These are phyloP conservation scores for Backusella macrospora DNA, from an alignment of 192 early-diverging fungal genomes.

Conservation along the genomic window DNA sequence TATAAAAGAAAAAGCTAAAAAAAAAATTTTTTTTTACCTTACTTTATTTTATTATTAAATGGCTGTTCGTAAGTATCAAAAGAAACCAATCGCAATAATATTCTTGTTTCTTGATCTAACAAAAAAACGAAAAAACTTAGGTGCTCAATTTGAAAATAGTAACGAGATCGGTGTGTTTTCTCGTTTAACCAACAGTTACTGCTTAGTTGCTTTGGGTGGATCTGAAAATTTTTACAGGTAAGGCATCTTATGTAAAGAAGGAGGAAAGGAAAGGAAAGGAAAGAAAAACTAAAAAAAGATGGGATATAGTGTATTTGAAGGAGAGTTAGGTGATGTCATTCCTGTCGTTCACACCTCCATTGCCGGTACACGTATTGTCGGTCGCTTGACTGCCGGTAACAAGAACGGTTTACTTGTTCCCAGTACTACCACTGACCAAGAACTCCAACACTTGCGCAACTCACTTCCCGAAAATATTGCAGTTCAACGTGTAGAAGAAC, in stretches of 20 bases:
- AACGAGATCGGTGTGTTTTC: conserved; percentile 99
- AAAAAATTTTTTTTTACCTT: conserved; percentile 8
- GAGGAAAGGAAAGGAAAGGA: neutral
- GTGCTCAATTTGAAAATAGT: conserved; percentile 98
- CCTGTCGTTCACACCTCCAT: conserved; percentile 97
- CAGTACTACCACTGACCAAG: conserved; percentile 95
- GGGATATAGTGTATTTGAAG: conserved; percentile 82
- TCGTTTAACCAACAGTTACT: conserved; percentile 97
- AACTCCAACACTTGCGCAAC: conserved; percentile 96
- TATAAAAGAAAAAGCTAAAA: conserved; percentile 2
- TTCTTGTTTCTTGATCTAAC: no score
- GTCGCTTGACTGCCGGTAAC: conserved; percentile 93
- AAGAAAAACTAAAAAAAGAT: conserved; percentile 7
- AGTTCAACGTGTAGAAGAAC: conserved; percentile 98
- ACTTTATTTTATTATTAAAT: neutral
- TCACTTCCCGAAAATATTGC: conserved; percentile 90
- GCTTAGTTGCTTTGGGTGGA: conserved; percentile 95
- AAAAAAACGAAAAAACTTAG: conserved; percentile 15
- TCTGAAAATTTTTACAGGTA: conserved; percentile 99
- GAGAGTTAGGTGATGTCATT: conserved; percentile 92
- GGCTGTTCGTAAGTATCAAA: conserved; percentile 2
- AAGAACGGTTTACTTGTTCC: conserved; percentile 94
- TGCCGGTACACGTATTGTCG: conserved; percentile 95
- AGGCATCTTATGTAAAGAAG: neutral
- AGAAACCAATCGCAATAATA: neutral